Evolutionary conservation across 2,329 filamentous ascomycete genomes (phyloP).

Genomic region (Fusarium tanahbumbuense): DNA sequence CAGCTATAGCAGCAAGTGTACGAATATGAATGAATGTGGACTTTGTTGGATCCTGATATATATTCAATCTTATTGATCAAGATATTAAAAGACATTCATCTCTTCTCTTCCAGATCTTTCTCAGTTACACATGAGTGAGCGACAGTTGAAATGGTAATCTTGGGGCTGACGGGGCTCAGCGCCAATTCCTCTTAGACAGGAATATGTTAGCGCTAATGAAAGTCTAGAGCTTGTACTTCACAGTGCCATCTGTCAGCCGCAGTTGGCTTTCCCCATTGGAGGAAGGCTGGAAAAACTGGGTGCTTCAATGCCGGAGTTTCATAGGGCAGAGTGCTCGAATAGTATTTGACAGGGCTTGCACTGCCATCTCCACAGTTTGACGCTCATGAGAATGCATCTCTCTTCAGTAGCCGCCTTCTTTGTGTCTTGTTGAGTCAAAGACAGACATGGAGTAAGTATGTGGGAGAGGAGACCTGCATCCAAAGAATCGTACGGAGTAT

Average conservation of each 20-base stretch:
- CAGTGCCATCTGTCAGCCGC: slow-evolving; percentile 38
- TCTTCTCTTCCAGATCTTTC: background rate
- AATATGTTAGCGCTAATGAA: slow-evolving; percentile 3
- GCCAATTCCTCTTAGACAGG: slow-evolving; percentile 28
- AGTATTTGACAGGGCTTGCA: slow-evolving; percentile 20
- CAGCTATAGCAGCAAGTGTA: background rate
- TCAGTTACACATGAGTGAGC: background rate
- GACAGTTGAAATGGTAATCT: slow-evolving; percentile 4
- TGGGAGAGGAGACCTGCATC: background rate
- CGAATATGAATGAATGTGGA: background rate
- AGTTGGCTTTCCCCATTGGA: slow-evolving; percentile 27
- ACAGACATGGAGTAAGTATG: background rate
- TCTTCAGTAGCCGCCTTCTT: background rate
- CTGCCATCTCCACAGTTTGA: slow-evolving; percentile 28
- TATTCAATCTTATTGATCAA: background rate
- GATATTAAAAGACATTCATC: background rate
- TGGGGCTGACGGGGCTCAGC: slow-evolving; percentile 37
- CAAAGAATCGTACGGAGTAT: background rate
- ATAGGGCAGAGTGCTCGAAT: slow-evolving; percentile 34
- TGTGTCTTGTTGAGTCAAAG: background rate
- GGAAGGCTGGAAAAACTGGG: slow-evolving; percentile 2
- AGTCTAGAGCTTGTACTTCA: slow-evolving; percentile 25
- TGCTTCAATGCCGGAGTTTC: slow-evolving; percentile 25
- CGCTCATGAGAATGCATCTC: slow-evolving; percentile 6
- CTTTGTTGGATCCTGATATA: background rate